phyloP scores from a whole-genome alignment of 768 basidiomycete species.

The Serpula lacrymans region DNA sequence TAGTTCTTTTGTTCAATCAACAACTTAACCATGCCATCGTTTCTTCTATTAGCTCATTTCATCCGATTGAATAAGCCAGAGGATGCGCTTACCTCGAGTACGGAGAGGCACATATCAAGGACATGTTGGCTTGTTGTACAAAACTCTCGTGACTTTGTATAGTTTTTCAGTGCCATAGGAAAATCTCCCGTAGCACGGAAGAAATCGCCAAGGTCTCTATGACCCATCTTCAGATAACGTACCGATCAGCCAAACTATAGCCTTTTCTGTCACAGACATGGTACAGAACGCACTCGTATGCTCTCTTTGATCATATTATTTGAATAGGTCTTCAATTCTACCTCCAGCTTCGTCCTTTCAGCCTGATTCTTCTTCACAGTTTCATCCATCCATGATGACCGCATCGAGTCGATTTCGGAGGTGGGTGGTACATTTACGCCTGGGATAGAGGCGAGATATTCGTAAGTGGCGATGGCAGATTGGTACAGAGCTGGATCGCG shows the following conservation, averaged over 20 bases:
- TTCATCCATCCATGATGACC: conserved; percentile 75
- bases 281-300: conserved; percentile 64
- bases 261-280: not conserved
- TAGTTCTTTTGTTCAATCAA: conserved; percentile 86
- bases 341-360: conserved; percentile 84
- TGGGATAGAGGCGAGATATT: conserved; percentile 33
- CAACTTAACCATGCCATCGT: conserved; percentile 53
- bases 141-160: conserved; percentile 90
- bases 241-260: conserved; percentile 1
- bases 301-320: conserved; percentile 99
- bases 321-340: conserved; percentile 90
- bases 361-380: conserved; percentile 58
- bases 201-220: conserved; percentile 84
- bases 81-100: conserved; percentile 58
- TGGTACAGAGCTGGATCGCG: conserved; percentile 66
- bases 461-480: conserved; percentile 49
- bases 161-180: conserved; percentile 68
- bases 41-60: not conserved
- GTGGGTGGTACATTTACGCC: conserved; percentile 42
- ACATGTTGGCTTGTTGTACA: conserved; percentile 89
- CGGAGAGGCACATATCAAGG: conserved; percentile 87
- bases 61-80: not conserved
- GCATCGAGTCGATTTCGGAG: conserved; percentile 47
- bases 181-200: conserved; percentile 74
- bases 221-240: conserved; percentile 65